Conservation (phyloP, 1,284 basidiomycete genomes). For the Pyrrhoderma noxium region DNA sequence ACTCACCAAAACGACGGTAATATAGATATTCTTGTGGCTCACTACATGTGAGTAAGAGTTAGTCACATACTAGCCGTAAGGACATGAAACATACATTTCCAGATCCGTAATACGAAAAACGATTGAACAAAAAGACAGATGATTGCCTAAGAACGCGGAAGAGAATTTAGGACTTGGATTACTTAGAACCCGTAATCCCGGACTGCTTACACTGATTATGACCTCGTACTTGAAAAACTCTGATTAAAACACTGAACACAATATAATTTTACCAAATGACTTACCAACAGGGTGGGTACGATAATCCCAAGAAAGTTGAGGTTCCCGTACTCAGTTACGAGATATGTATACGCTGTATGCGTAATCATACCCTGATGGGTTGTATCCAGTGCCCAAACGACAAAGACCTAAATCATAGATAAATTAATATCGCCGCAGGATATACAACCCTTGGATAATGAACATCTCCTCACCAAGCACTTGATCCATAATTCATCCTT, state of each 20-base stretch:
- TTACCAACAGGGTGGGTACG: slow-evolving; percentile 14
- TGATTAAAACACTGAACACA: neutral
- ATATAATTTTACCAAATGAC: neutral
- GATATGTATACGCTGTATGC: slow-evolving; percentile 17
- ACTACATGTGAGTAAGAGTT: slow-evolving; percentile 7
- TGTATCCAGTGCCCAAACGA: slow-evolving; percentile 15
- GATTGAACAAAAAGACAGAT: slow-evolving; percentile 13
- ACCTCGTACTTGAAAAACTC: slow-evolving; percentile 6
- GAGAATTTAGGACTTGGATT: neutral
- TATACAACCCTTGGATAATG: neutral
- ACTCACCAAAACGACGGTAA: slow-evolving; percentile 7
- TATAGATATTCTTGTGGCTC: slow-evolving; percentile 11
- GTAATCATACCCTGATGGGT: slow-evolving; percentile 17
- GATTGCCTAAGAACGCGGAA: slow-evolving; percentile 8
- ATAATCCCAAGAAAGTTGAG: slow-evolving; percentile 7
- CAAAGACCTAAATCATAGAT: slow-evolving; percentile 4
- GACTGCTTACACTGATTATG: slow-evolving; percentile 5
- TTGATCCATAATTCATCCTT: slow-evolving; percentile 15
- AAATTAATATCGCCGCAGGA: neutral
- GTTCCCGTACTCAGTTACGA: slow-evolving; percentile 16
- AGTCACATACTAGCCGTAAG: neutral
- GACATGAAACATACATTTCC: slow-evolving; percentile 11
- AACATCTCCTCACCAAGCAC: slow-evolving; percentile 1
- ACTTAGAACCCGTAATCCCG: too few relatives aligned
- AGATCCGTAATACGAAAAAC: slow-evolving; percentile 15